Percentiles rank a stretch among this genome's conserved stretches.
Conservation (phyloP, 192 early-diverging fungal genomes). For the Geranomyces variabilis region DNA sequence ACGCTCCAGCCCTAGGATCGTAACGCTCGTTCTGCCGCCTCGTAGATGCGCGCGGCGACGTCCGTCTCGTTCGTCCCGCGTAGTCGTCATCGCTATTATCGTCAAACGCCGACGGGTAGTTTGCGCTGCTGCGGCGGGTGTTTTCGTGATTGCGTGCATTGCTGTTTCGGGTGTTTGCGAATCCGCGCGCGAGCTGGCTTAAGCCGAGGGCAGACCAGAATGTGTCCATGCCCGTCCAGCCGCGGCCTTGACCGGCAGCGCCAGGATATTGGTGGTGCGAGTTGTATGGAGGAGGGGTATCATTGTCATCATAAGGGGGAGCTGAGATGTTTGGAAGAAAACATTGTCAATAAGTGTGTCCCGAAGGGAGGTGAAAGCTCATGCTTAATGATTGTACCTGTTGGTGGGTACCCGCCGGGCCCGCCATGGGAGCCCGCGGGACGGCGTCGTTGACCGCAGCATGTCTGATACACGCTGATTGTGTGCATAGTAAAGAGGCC, state of each 20-base stretch:
- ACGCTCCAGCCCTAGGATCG: neutral
- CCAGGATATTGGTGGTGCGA: neutral
- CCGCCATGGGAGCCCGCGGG: neutral
- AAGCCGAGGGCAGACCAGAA: conserved; percentile 1
- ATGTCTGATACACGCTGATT: conserved; percentile 14
- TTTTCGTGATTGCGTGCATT: neutral
- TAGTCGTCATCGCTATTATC: neutral
- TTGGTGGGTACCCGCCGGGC: neutral
- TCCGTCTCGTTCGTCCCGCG: neutral
- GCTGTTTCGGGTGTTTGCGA: neutral
- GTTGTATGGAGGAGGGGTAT: neutral
- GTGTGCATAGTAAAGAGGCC: too few species aligned
- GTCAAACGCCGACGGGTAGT: too few species aligned
- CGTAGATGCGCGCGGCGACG: conserved; percentile 5
- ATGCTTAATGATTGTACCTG: neutral
- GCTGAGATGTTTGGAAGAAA: neutral
- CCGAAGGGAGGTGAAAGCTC: too few species aligned
- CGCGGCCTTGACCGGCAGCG: conserved; percentile 6
- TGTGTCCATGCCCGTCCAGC: neutral
- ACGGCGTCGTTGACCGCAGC: neutral
- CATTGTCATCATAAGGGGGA: neutral
- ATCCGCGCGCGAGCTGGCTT: neutral
- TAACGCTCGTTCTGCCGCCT: neutral
- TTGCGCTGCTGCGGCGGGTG: neutral
- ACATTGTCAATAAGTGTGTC: neutral